These are phyloP conservation scores for Neophaeococcomyces aloes DNA, from an alignment of 2,329 filamentous ascomycete species.

Conservation along the genomic window DNA sequence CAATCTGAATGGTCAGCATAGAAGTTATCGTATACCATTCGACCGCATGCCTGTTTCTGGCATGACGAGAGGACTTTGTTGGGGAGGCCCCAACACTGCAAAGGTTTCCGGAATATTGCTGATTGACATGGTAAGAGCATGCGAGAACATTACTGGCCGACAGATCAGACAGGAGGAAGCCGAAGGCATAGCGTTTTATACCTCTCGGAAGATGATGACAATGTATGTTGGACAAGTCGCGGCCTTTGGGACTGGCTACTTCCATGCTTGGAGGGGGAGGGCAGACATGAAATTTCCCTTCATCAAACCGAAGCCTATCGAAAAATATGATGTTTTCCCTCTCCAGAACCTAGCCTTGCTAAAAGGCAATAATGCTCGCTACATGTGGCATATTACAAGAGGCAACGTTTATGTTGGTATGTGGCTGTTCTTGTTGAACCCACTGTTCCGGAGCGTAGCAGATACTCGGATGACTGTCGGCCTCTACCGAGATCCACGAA, in stretches of 20 bases:
- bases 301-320: constrained; percentile 15
- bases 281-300: constrained; percentile 22
- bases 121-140: constrained; percentile 16
- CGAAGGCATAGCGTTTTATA: constrained; percentile 17
- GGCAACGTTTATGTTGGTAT: constrained; percentile 13
- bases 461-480: constrained; percentile 10
- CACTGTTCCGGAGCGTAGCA: constrained; percentile 13
- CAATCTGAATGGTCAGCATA: constrained; percentile 13
- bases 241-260: constrained; percentile 7
- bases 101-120: constrained; percentile 10
- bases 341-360: constrained; percentile 12
- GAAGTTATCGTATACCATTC: constrained; percentile 16
- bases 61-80: constrained; percentile 14
- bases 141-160: constrained; percentile 13
- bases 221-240: constrained; percentile 8
- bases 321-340: constrained; percentile 18
- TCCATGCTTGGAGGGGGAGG: constrained; percentile 11
- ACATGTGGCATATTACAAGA: constrained; percentile 19
- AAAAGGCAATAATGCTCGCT: constrained; percentile 13
- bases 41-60: constrained; percentile 16
- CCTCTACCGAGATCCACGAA: constrained; percentile 16
- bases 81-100: constrained; percentile 13
- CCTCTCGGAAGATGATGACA: constrained; percentile 13
- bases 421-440: constrained; percentile 10
- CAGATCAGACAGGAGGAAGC: constrained; percentile 18